Base-by-base conservation (phyloP, 306 rosid genomes). In the Alnus glutinosa region DNA sequence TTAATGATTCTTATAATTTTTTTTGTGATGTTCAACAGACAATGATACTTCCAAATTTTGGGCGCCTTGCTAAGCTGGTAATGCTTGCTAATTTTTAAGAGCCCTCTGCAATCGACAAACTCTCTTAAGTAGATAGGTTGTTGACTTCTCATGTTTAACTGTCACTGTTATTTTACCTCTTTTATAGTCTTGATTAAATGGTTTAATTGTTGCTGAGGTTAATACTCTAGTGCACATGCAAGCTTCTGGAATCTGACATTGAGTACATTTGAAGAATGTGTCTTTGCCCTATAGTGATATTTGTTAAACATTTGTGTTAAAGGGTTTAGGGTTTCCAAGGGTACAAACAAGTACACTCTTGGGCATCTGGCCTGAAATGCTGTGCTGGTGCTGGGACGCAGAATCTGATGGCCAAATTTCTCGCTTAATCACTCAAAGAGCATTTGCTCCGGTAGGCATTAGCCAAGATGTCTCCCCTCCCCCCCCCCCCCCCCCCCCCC, bases 1-100 rank as follows among this genome's bases (percentile, higher is more conserved):
- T 55, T 48, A 42, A 59, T 75, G 70, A 39, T 44, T 64, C 82
- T 77, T 19, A 76, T 52, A 74, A 79, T 34, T 70, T 28, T 79
- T 57, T n/a, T 75, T 75, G 34, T 69, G 76, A 70, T 71, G 62
- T 50, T 79, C 68, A 50, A 63, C 93, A 95, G 99, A 93, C 99
- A 2, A 91, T 95, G 98, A 90, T 95, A 88, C 97, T 95, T 68
- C 99, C 99, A 74, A 89, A 87, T 79, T 76, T 93, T 78, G 96
- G 92, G 46, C 98, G 97, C 55, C 75, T 90, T 76, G 90, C 93
- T 59, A 93, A 93, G 87, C 91, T 95, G 99, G 99, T 95, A 95
- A 86, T 74, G 67, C 46, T 87, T 73, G 69, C 69, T 76, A 32
- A 64, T 71, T 75, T 50, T 82, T 58, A 57, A 76, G 48, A 44